Evolutionary conservation across 768 basidiomycete species (phyloP), one percentile per base, ranked within the genome.

Genomic region (Boletellus ananas): DNA sequence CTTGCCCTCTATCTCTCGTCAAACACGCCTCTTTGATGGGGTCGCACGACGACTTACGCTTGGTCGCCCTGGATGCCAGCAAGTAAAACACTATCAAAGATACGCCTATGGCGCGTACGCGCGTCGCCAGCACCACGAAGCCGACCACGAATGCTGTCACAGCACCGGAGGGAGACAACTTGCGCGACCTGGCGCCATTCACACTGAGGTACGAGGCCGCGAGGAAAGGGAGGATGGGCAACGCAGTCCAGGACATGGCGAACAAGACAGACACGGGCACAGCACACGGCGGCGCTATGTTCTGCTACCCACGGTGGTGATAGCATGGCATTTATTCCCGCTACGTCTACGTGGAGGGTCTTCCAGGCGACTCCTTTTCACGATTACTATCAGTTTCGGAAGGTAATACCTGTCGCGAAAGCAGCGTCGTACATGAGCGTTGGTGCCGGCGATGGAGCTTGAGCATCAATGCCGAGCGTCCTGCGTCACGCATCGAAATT

Each of bases 41-140:
- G 16, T 31, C 8, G 2, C 9, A 6, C 3, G 20, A 35, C 0
- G 27, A 73, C 82, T 58, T 58, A 82, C 83, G 77, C 68, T 92
- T 94, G 3, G 94, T 96, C 0, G 93, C 93, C 41, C 80, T 78
- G 53, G 87, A 88, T 4, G 85, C 94, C 0, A 81, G 60, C 27
- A 94, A 70, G 66, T 96, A 94, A 65, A 94, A 89, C 0, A 79
- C 79, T 50, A 92, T 76, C 49, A 94, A 72, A 1, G 81, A 72
- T 11, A 79, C 66, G 14, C 85, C 87, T 60, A 90, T 85, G 0
- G 79, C 77, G 37, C 77, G 74, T 34, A 84, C 73, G 9, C 78
- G 83, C n/a, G 81, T 81, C 14, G 83, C 75, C 67, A 97, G 75
- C 64, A 84, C 81, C 6, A 78, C 42, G 16, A 43, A 43, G 4